phyloP scores from a whole-genome alignment of 305 asterid genomes.

The Petunia hybrid region DNA sequence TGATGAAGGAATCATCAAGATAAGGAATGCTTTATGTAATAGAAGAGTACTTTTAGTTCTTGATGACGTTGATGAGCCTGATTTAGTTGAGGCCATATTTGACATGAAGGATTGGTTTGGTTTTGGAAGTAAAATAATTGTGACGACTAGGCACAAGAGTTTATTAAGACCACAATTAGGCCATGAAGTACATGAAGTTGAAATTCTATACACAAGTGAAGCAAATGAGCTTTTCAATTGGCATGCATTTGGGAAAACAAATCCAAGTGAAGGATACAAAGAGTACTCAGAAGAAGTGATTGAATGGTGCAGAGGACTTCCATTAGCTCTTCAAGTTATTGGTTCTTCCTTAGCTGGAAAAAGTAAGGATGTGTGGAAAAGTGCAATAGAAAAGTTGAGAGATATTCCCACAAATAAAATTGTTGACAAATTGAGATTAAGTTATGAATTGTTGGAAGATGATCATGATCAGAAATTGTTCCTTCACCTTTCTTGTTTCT shows the following conservation, averaged over 20 bases:
- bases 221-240: conserved; percentile 36
- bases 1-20: conserved; percentile 35
- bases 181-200: conserved; percentile 22
- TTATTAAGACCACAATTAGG: conserved; percentile 24
- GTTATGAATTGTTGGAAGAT: conserved; percentile 35
- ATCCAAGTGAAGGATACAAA: conserved; percentile 18
- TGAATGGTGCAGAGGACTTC: conserved; percentile 35
- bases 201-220: conserved; percentile 28
- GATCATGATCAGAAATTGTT: conserved; percentile 39
- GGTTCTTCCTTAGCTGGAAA: conserved; percentile 38
- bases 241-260: conserved; percentile 35
- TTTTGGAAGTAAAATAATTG: conserved; percentile 35
- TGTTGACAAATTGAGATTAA: conserved; percentile 29
- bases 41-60: conserved; percentile 37
- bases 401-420: conserved; percentile 33
- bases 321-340: conserved; percentile 43
- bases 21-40: conserved; percentile 23
- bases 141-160: conserved; percentile 33
- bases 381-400: conserved; percentile 31
- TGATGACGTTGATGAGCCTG: conserved; percentile 39
- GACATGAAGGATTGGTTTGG: conserved; percentile 35
- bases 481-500: conserved; percentile 38
- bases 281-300: conserved; percentile 29
- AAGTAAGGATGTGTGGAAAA: conserved; percentile 26
- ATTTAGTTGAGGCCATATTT: conserved; percentile 32